Percentiles rank a stretch among this genome's conserved stretches.
Conservation (phyloP, 495 filamentous ascomycete genomes). For the Podospora didyma region DNA sequence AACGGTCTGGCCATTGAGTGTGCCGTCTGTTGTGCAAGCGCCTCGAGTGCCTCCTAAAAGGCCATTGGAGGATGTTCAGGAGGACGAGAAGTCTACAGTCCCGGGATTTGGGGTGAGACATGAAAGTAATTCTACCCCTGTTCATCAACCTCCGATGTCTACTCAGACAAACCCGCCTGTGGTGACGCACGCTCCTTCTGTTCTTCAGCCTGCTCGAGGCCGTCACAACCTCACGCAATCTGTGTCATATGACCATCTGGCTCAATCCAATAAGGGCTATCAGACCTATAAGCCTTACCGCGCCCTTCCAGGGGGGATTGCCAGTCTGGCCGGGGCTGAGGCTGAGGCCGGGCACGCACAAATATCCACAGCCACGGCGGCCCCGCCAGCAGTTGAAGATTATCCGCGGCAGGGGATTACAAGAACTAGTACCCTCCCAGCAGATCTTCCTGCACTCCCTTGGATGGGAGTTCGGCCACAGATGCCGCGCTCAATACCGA, state of each 20-base stretch:
- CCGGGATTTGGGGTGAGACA: constrained; percentile 4
- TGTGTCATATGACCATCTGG: constrained; percentile 10
- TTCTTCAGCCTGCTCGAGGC: constrained; percentile 33
- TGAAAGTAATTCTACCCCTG: constrained; percentile 2
- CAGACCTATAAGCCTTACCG: constrained; percentile 18
- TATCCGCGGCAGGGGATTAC: constrained; percentile 4
- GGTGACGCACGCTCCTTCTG: constrained; percentile 25
- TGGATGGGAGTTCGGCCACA: constrained; percentile 19
- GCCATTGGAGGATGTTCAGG: constrained; percentile 5
- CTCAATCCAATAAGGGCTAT: constrained; percentile 7
- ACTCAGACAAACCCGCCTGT: not conserved
- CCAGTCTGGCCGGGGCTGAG: constrained; percentile 16
- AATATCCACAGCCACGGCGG: not conserved
- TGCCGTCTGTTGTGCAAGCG: constrained; percentile 10
- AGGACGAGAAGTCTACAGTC: constrained; percentile 1
- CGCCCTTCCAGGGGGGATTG: constrained; percentile 12
- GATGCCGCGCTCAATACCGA: constrained; percentile 7
- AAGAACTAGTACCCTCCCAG: constrained; percentile 27
- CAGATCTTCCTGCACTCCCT: constrained; percentile 24
- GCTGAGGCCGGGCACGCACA: constrained; percentile 6
- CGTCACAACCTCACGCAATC: constrained; percentile 14
- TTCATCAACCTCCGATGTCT: not conserved
- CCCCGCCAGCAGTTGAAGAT: not conserved
- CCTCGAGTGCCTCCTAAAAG: constrained; percentile 8
- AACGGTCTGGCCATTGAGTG: constrained; percentile 6